These are phyloP conservation scores for Pterulicium gracile DNA, from an alignment of 1,284 basidiomycete genomes.

Conservation along the genomic window DNA sequence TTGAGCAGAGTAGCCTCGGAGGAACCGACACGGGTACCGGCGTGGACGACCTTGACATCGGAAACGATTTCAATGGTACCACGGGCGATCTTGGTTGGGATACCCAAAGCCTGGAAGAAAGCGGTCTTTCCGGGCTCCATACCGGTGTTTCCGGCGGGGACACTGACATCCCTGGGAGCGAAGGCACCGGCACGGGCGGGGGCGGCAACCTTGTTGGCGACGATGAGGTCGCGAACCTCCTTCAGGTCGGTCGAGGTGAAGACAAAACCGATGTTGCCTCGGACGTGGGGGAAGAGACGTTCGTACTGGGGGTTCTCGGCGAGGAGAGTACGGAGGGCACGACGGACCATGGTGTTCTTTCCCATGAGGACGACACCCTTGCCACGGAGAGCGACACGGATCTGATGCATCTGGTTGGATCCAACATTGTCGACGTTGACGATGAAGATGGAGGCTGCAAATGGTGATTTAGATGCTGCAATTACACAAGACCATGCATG, in stretches of 20 bases:
- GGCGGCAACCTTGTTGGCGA: slow-evolving; percentile 96
- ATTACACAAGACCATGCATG: slow-evolving; percentile 4
- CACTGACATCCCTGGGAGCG: slow-evolving; percentile 85
- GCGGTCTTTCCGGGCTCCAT: slow-evolving; percentile 99
- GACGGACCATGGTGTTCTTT: slow-evolving; percentile 99
- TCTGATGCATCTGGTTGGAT: slow-evolving; percentile 99
- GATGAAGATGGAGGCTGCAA: slow-evolving; percentile 88
- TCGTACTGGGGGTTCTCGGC: slow-evolving; percentile 90
- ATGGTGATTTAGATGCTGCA: slow-evolving; percentile 2
- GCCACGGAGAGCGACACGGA: slow-evolving; percentile 93
- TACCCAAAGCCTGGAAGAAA: slow-evolving; percentile 99
- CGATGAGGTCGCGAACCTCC: slow-evolving; percentile 86
- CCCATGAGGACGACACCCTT: slow-evolving; percentile 98
- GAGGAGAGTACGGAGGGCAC: slow-evolving; percentile 88
- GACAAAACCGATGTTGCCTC: slow-evolving; percentile 98
- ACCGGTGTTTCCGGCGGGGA: slow-evolving; percentile 96
- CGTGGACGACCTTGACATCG: slow-evolving; percentile 92
- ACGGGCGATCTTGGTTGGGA: slow-evolving; percentile 99
- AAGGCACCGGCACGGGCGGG: slow-evolving; percentile 97
- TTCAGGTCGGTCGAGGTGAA: slow-evolving; percentile 93
- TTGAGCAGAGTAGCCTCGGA: slow-evolving; percentile 98
- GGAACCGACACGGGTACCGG: slow-evolving; percentile 87
- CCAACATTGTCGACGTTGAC: slow-evolving; percentile 99
- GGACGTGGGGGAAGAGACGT: slow-evolving; percentile 91
- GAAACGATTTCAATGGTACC: slow-evolving; percentile 99